Conservation (phyloP, 345 rosid genomes). For the Ceriops decandra region DNA sequence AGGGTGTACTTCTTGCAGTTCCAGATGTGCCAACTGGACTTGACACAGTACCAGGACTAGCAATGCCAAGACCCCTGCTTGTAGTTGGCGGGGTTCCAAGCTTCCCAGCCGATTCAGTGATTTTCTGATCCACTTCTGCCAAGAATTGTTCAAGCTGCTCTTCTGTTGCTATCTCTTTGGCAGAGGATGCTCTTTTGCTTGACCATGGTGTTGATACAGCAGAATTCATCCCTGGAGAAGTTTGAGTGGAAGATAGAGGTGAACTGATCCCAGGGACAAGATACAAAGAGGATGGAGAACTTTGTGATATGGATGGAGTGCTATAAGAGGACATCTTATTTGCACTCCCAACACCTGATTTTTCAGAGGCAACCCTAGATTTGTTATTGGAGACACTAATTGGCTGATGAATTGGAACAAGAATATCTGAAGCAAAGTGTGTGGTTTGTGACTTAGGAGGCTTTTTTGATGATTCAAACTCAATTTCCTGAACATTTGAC, state of each 20-base stretch:
- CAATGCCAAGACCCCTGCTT: constrained; percentile 52
- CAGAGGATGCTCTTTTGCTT: constrained; percentile 41
- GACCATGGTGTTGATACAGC: constrained; percentile 80
- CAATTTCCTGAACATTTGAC: constrained; percentile 48
- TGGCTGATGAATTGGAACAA: constrained; percentile 78
- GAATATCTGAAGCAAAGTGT: constrained; percentile 51
- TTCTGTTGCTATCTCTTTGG: constrained; percentile 75
- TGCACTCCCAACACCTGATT: constrained; percentile 42
- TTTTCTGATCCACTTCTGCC: constrained; percentile 71
- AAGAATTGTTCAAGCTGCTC: constrained; percentile 84
- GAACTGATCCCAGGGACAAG: constrained; percentile 58
- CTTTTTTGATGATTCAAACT: constrained; percentile 47
- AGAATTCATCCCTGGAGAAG: constrained; percentile 60
- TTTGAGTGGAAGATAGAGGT: constrained; percentile 50
- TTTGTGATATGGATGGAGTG: constrained; percentile 58
- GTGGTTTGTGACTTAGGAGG: constrained; percentile 59
- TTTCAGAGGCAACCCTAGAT: constrained; percentile 48
- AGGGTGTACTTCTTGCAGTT: constrained; percentile 78
- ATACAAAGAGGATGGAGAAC: constrained; percentile 64
- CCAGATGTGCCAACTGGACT: constrained; percentile 78
- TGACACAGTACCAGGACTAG: constrained; percentile 62
- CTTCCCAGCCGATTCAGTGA: constrained; percentile 73
- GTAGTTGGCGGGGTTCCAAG: constrained; percentile 76
- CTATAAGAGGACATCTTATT: constrained; percentile 43
- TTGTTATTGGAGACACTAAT: constrained; percentile 48